A percentile compares a stretch with the other conserved stretches of the same genome.
Evolutionary conservation across 129 eudicot genomes (phyloP).

Genomic region (Flaveria ramosissima): DNA sequence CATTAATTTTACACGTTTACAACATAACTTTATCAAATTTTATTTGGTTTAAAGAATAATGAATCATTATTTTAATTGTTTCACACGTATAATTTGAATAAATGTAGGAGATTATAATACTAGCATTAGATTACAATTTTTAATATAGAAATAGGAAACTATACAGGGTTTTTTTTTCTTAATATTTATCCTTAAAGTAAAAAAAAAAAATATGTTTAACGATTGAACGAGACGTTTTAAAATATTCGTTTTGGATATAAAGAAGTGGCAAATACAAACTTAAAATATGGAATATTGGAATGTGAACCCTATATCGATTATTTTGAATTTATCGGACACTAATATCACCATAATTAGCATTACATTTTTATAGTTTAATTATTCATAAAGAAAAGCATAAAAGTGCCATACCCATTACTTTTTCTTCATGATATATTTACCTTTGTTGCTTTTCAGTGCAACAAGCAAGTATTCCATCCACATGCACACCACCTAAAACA

Average conservation of each 20-base stretch:
- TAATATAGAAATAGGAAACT: too few species aligned
- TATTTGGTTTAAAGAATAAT: too few species aligned
- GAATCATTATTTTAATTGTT: too few species aligned
- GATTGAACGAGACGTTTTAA: background rate
- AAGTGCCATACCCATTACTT: background rate
- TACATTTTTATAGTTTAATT: background rate
- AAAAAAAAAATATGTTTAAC: background rate
- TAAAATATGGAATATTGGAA: background rate
- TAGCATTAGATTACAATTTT: too few species aligned
- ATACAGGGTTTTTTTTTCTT: too few species aligned
- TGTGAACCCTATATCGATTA: conserved; percentile 5
- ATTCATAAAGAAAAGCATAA: background rate
- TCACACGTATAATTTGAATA: too few species aligned
- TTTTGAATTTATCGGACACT: background rate
- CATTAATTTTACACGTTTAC: too few species aligned
- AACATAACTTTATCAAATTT: too few species aligned
- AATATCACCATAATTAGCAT: background rate
- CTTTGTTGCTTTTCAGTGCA: conserved; percentile 9
- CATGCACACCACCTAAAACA: conserved; percentile 13
- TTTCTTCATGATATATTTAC: background rate
- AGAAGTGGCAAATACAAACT: background rate
- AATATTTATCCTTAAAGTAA: too few species aligned
- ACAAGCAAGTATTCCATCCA: conserved; percentile 13
- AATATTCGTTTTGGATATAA: background rate
- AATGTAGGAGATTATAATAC: too few species aligned